Base-by-base conservation (phyloP, 768 basidiomycete genomes). In the Auricularia cornea region DNA sequence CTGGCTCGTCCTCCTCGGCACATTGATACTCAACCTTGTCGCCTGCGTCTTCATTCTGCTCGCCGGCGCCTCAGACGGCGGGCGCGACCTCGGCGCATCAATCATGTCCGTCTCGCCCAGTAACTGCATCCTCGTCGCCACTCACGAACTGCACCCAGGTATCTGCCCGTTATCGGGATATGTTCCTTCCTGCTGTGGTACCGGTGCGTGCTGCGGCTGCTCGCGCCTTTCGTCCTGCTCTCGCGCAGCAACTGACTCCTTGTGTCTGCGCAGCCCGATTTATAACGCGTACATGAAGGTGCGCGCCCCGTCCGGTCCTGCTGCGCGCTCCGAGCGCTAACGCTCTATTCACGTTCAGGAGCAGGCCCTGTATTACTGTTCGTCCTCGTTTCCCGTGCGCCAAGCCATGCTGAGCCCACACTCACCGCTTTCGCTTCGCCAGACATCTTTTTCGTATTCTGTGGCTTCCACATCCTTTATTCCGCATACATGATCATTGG, bases 211-310 rank as follows among this genome's bases (percentile, higher is more conserved):
- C 35, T 38, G 35, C 35, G 35, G 35, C 35, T 14, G 10, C 35
- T 38, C 38, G n/a, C n/a, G 41, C 35, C 28, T 33, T 44, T 35
- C 29, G n/a, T 59, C 32, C 65, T n/a, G n/a, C n/a, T 67, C 59
- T 38, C 61, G 38, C 54, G 26, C 54, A 29, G 54, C 26, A 10
- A 10, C 30, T 31, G 8, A 14, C 18, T 20, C 4, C 54, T 20
- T 6, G 16, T n/a, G 6, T n/a, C 6, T 57, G 0, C 18, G 40
- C 70, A 93, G 93, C 70, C 95, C 96, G 18, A 91, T 95, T 72
- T 98, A 98, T 79, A 95, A 97, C 69, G 95, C 92, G 61, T 96
- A 93, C 79, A 92, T 94, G 87, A 96, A 97, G 84, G 95, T 88
- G 70, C 72, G n/a, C 30, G 52, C 48, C 41, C 41, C 69, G 56